Base-by-base conservation (phyloP, 768 basidiomycete species). In the Phanerodontia chrysosporium region DNA sequence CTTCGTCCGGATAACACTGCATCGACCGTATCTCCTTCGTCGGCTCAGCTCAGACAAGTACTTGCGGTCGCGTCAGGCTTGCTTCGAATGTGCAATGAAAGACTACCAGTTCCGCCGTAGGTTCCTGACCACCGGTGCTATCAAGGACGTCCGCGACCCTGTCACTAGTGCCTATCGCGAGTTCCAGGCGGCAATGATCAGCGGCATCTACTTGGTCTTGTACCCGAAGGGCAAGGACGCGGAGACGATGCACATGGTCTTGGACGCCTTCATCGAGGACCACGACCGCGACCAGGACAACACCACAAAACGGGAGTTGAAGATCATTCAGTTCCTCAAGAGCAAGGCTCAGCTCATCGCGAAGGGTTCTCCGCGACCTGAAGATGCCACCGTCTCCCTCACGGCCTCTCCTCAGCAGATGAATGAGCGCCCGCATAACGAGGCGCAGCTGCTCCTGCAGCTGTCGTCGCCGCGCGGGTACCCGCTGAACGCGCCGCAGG, bases 111-210 rank as follows among this genome's bases (percentile, higher is more conserved):
- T 94, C 60, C 84, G 91, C 51, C 81, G 83, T 59, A 80, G 79
- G 3, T 92, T 91, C 68, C 77, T 85, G 59, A 73, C 76, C 25
- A 78, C 84, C 58, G 78, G 85, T 0, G 27, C 30, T 36, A 45
- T 57, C 32, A 81, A 80, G 65, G 87, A 88, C 67, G 82, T 81
- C 14, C 82, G 81, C 24, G 83, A 83, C 64, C 86, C 88, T 49
- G 78, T 91, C 28, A 85, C 90, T 65, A 91, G 89, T 62, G 89
- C 88, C 7, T 93, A 92, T 67, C 79, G 91, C 57, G 91, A 92
- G 66, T 94, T 94, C 72, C 91, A 92, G 70, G 87, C 89, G 9
- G 88, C 90, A 10, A 91, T 95, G 90, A 88, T 94, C 55, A 87
- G 88, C 62, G 89, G 92, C 12, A 92, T 95, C 53, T 92, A 92